A percentile compares a stretch with the other conserved stretches of the same genome.
These are phyloP conservation scores for Aspergillus pseudonomiae DNA, from an alignment of 2,329 filamentous ascomycete species.

Conservation along the genomic window DNA sequence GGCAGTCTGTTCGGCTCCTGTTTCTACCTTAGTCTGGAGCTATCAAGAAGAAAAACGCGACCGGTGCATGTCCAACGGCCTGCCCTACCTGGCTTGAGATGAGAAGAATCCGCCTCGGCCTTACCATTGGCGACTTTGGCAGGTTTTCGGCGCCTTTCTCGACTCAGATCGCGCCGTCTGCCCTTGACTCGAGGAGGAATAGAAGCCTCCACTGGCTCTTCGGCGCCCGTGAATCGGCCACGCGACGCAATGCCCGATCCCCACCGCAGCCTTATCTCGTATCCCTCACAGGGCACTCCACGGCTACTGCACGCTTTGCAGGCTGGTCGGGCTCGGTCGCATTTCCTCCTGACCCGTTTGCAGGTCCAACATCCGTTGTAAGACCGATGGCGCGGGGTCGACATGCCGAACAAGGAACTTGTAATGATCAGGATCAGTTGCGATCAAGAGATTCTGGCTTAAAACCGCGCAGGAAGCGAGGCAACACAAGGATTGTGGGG, in stretches of 20 bases:
- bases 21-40: background rate
- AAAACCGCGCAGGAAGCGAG: background rate
- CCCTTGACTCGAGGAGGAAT: conserved; percentile 29
- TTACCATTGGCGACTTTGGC: background rate
- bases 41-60: background rate
- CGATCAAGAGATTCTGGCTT: conserved; percentile 11
- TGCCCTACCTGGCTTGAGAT: background rate
- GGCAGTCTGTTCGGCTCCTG: background rate
- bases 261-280: conserved; percentile 35
- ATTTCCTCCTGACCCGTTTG: conserved; percentile 32
- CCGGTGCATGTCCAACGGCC: background rate
- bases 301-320: conserved; percentile 29
- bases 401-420: conserved; percentile 27
- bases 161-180: conserved; percentile 28
- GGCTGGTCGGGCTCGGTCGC: conserved; percentile 29
- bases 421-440: background rate
- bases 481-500: conserved; percentile 4
- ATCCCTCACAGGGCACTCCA: conserved; percentile 32
- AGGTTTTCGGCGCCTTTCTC: conserved; percentile 16
- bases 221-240: conserved; percentile 34
- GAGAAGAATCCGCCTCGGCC: background rate
- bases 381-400: conserved; percentile 29
- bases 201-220: conserved; percentile 28
- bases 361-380: conserved; percentile 36
- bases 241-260: conserved; percentile 36